Evolutionary conservation across 768 basidiomycete genomes (phyloP).

Genomic region (Dioszegia hungarica): DNA sequence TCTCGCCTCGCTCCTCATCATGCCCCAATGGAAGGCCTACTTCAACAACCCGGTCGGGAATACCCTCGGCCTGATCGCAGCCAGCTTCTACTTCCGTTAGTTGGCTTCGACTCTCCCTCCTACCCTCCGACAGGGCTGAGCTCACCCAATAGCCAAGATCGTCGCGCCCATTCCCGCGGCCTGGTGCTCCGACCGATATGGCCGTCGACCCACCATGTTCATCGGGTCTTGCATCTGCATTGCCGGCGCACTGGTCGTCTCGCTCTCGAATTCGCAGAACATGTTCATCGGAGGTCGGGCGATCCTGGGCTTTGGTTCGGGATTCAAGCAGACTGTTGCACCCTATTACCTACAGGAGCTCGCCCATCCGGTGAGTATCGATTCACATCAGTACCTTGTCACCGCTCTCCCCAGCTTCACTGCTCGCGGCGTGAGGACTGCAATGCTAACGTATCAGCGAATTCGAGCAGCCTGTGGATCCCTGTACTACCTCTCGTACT

Average conservation of each 20-base stretch:
- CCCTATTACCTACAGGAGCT: neutral
- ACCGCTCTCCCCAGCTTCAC: too few relatives aligned
- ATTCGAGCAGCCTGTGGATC: neutral
- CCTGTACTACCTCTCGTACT: neutral
- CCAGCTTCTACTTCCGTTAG: neutral
- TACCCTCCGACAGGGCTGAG: neutral
- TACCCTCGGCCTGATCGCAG: neutral
- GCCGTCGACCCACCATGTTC: neutral
- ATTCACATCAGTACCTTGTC: too few relatives aligned
- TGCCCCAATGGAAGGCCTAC: conserved; percentile 1
- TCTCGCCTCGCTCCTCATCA: neutral
- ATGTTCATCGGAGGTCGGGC: neutral
- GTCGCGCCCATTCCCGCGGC: neutral
- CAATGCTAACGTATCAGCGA: neutral
- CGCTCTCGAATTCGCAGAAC: neutral
- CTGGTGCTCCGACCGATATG: neutral
- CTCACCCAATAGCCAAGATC: neutral
- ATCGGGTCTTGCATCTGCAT: neutral
- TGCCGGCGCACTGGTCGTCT: neutral
- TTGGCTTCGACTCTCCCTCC: neutral
- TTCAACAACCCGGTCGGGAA: neutral
- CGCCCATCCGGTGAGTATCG: neutral
- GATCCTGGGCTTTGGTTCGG: neutral
- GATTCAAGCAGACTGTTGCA: neutral
- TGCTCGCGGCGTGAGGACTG: too few relatives aligned